Conservation (phyloP, 1,284 basidiomycete species). For the Cryptococcus sp. region DNA sequence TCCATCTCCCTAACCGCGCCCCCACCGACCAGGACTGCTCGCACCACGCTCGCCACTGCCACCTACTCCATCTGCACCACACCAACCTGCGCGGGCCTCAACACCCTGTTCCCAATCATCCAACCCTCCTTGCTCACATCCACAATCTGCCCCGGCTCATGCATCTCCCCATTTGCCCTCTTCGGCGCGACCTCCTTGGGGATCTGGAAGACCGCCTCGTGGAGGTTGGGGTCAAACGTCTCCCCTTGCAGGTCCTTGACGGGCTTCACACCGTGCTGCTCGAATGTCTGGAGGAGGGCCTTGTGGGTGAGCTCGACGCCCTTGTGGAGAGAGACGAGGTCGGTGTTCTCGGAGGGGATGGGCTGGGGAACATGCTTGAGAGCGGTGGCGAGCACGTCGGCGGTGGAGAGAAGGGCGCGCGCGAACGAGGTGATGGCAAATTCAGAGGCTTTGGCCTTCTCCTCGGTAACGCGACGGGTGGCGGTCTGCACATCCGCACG, state of each 20-base stretch:
- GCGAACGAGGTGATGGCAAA: constrained; percentile 92
- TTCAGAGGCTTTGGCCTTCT: constrained; percentile 88
- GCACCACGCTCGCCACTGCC: too few relatives aligned
- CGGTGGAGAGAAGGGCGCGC: constrained; percentile 79
- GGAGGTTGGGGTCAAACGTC: constrained; percentile 87
- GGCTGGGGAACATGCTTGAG: constrained; percentile 70
- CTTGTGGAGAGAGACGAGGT: constrained; percentile 67
- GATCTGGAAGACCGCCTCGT: constrained; percentile 93
- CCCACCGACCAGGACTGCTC: too few relatives aligned
- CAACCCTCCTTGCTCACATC: constrained; percentile 90
- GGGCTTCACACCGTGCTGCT: constrained; percentile 83
- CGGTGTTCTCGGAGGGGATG: constrained; percentile 53
- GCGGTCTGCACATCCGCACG: constrained; percentile 95
- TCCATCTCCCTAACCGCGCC: too few relatives aligned
- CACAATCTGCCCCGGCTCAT: constrained; percentile 78
- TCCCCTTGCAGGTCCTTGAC: constrained; percentile 69
- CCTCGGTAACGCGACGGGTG: constrained; percentile 81
- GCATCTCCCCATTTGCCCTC: constrained; percentile 53
- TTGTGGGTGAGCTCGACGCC: constrained; percentile 93
- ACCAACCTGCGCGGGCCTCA: constrained; percentile 94
- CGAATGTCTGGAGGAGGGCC: constrained; percentile 81
- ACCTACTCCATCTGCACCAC: constrained; percentile 57
- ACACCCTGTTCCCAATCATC: constrained; percentile 84
- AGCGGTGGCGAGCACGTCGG: constrained; percentile 87
- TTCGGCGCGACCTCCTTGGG: constrained; percentile 63